These are phyloP conservation scores for Diaporthe sp. DNA, from an alignment of 2,329 filamentous ascomycete genomes.

Conservation along the genomic window DNA sequence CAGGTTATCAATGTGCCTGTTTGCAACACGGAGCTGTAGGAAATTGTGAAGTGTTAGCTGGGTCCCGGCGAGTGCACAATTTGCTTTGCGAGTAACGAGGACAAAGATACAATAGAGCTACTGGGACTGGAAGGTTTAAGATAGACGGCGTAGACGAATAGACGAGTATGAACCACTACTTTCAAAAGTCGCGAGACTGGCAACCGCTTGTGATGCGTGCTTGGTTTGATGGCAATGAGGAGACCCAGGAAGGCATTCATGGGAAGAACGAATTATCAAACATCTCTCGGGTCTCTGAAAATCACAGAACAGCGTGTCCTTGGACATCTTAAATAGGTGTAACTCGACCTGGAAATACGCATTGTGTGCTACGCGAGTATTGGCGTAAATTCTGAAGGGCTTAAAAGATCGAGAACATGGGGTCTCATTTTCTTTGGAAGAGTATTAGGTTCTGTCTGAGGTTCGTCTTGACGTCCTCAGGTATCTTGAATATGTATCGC, in stretches of 20 bases:
- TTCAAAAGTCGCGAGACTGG: no score
- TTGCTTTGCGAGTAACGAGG: background rate
- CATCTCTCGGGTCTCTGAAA: background rate
- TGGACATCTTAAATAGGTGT: background rate
- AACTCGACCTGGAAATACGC: background rate
- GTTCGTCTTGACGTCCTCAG: background rate
- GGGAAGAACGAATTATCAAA: no score
- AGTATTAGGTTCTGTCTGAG: background rate
- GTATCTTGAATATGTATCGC: no score
- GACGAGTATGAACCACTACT: background rate
- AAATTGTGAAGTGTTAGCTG: rapidly evolving
- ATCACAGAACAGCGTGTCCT: background rate
- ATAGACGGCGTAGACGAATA: background rate
- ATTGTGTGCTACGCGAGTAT: background rate
- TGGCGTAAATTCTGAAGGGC: no score
- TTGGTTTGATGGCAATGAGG: background rate
- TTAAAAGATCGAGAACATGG: no score
- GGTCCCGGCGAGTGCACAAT: background rate
- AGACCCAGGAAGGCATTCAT: no score
- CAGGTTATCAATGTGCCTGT: constrained; percentile 12
- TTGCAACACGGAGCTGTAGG: constrained; percentile 6
- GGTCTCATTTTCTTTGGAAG: background rate
- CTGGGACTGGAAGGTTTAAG: background rate
- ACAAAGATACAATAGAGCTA: background rate
- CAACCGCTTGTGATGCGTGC: background rate